phyloP scores from a whole-genome alignment of 2,329 filamentous ascomycete species.

The Colletotrichum phormii region DNA sequence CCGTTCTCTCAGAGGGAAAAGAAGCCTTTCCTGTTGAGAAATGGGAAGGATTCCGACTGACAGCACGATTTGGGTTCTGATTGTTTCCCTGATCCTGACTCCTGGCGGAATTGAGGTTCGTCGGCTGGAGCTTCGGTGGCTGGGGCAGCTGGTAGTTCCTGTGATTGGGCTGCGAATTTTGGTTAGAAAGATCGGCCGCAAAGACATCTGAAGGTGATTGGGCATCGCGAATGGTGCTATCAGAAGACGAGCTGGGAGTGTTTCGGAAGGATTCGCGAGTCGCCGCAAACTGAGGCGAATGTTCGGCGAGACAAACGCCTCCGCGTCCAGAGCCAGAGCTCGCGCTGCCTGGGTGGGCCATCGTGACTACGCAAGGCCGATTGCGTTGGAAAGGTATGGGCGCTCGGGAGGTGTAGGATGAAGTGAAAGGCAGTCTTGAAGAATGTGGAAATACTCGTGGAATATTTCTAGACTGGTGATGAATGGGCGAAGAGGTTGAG shows the following conservation, averaged over 20 bases:
- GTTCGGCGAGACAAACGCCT: slow-evolving; percentile 31
- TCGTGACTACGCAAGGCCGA: neutral
- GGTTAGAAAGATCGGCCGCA: slow-evolving; percentile 10
- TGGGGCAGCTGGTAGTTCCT: slow-evolving; percentile 20
- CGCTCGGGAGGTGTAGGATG: neutral
- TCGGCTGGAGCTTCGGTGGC: slow-evolving; percentile 22
- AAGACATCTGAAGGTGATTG: slow-evolving; percentile 29
- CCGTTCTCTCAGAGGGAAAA: slow-evolving; percentile 4
- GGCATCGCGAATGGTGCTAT: slow-evolving; percentile 16
- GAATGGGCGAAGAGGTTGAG: neutral
- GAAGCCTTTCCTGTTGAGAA: slow-evolving; percentile 17
- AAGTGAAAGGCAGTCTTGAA: neutral
- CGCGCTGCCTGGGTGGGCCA: slow-evolving; percentile 11
- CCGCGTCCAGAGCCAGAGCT: slow-evolving; percentile 18
- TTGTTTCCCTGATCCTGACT: neutral
- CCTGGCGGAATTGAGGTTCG: neutral
- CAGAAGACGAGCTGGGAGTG: slow-evolving; percentile 20
- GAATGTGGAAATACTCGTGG: neutral
- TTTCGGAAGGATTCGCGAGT: neutral
- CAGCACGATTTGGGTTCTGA: neutral
- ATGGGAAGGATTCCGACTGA: neutral
- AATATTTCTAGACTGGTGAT: neutral
- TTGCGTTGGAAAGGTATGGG: neutral
- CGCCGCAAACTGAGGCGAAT: slow-evolving; percentile 12
- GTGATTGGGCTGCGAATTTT: neutral